Base-by-base conservation (phyloP, 2,329 filamentous ascomycete genomes). In the Huntiella savannae region DNA sequence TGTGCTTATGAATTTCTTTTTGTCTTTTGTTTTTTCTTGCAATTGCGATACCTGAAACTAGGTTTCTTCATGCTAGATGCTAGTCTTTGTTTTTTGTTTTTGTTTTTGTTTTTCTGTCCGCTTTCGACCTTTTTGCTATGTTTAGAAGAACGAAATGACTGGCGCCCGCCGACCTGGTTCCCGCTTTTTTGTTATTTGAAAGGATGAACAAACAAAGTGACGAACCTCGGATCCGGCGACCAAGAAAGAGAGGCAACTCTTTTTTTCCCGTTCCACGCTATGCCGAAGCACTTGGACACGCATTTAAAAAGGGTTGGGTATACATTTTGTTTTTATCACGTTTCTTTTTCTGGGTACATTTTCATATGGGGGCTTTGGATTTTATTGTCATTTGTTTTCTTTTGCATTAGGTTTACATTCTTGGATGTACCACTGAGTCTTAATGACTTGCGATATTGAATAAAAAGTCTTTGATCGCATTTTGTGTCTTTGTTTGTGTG, bases 211-310 rank as follows among this genome's bases (percentile, higher is more conserved):
- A 19, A 40, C 17, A 39, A 28, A 34, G 19, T 19, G 16, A 15
- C 3, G 33, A 38, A 7, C 19, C 13, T 13, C 35, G 34, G 12
- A 36, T 36, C 16, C 40, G 40, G 40, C 15, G 40, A 43, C 40
- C 22, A 44, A 40, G 45, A 45, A 44, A 41, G 47, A 49, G 44
- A 49, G 44, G 44, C 40, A 40, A 49, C 48, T 49, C 48, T 49
- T 49, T 43, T 43, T 36, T 43, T 49, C 44, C 33, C 44, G 44
- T 49, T 49, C 48, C 48, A 49, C 44, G 48, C 48, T 49, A 46
- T 49, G 48, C 48, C 48, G 48, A 49, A 49, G 48, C 48, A 49
- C 48, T 49, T 49, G 48, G 48, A 49, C 32, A 49, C 44, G 36
- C 33, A 39, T 15, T 47, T 40, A 8, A 49, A 43, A 43, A 43